Percentiles rank a stretch among this genome's conserved stretches.
Conservation (phyloP, 1,284 basidiomycete genomes). For the Quambalaria eucalypti region DNA sequence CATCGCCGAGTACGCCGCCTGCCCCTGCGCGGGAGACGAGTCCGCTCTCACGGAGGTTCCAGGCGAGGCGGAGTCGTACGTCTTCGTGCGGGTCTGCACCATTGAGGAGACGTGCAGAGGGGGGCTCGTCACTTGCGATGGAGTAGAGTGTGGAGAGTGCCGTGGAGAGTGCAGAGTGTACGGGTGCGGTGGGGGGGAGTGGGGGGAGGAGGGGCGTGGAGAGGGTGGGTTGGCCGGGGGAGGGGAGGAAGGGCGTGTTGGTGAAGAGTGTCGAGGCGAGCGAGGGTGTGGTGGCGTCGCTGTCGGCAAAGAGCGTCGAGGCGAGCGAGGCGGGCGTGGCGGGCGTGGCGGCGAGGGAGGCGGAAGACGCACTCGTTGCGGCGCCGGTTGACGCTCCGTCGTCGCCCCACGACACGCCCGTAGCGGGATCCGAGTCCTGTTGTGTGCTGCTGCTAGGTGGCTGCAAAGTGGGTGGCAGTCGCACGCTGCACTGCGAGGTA, state of each 20-base stretch:
- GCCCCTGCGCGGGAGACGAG: background rate
- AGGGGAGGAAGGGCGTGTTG: background rate
- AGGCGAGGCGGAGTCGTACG: slow-evolving; percentile 31
- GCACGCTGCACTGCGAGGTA: background rate
- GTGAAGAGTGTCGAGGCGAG: slow-evolving; percentile 1
- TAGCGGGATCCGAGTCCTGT: too few relatives aligned
- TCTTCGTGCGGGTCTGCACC: slow-evolving; percentile 24
- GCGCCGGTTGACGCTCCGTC: background rate
- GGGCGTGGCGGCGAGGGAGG: background rate
- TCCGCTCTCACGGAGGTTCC: slow-evolving; percentile 15
- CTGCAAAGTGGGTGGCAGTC: background rate
- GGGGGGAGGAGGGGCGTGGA: slow-evolving; percentile 5
- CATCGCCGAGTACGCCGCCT: background rate
- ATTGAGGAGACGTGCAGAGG: background rate
- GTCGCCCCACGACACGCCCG: too few relatives aligned
- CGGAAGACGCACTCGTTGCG: slow-evolving; percentile 14
- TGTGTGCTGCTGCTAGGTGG: background rate
- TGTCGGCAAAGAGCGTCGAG: background rate
- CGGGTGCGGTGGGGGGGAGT: slow-evolving; percentile 8
- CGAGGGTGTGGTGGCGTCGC: background rate
- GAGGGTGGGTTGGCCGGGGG: background rate
- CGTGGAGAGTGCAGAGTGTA: slow-evolving; percentile 13
- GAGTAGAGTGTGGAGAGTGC: slow-evolving; percentile 39
- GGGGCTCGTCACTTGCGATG: slow-evolving; percentile 35
- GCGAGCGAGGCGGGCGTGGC: background rate